Evolutionary conservation across 352 stramenopile species (phyloP).

Genomic region (Phytophthora fragariaefolia): DNA sequence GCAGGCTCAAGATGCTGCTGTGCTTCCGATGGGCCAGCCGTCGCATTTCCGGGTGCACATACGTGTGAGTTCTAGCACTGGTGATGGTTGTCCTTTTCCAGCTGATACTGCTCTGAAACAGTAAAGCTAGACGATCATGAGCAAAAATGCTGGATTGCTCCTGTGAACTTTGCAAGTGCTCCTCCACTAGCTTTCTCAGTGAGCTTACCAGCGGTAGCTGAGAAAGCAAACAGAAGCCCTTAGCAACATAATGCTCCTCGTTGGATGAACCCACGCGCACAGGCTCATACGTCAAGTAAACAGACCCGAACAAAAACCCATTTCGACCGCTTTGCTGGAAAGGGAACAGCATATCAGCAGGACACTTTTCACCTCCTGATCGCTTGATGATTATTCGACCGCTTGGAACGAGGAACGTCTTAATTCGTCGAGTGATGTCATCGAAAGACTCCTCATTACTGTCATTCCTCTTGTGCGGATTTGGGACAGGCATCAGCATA

Average conservation of each 20-base stretch:
- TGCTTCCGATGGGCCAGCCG: conserved; percentile 44
- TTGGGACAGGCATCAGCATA: conserved; percentile 65
- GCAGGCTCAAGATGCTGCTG: conserved; percentile 50
- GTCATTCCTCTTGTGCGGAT: conserved; percentile 30
- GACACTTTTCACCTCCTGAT: conserved; percentile 37
- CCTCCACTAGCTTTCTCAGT: conserved; percentile 62
- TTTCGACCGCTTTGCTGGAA: conserved; percentile 82
- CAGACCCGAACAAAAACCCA: conserved; percentile 76
- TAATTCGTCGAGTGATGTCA: conserved; percentile 63
- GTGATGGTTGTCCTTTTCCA: conserved; percentile 46
- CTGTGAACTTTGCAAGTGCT: conserved; percentile 47
- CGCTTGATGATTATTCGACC: conserved; percentile 58
- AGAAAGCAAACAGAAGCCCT: conserved; percentile 76
- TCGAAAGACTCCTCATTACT: conserved; percentile 48
- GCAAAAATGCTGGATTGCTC: conserved; percentile 54
- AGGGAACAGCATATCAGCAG: conserved; percentile 66
- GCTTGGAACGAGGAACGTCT: conserved; percentile 78
- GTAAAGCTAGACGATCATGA: conserved; percentile 47
- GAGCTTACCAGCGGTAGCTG: conserved; percentile 67
- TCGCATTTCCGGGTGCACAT: conserved; percentile 43
- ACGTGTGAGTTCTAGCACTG: conserved; percentile 38
- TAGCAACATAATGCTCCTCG: conserved; percentile 61
- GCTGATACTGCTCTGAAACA: conserved; percentile 52
- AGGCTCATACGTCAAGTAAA: conserved; percentile 79
- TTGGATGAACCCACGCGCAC: conserved; percentile 53